Percentiles rank a stretch among this genome's conserved stretches.
These are phyloP conservation scores for Lentinus tigrinus DNA, from an alignment of 768 basidiomycete genomes.

Conservation along the genomic window DNA sequence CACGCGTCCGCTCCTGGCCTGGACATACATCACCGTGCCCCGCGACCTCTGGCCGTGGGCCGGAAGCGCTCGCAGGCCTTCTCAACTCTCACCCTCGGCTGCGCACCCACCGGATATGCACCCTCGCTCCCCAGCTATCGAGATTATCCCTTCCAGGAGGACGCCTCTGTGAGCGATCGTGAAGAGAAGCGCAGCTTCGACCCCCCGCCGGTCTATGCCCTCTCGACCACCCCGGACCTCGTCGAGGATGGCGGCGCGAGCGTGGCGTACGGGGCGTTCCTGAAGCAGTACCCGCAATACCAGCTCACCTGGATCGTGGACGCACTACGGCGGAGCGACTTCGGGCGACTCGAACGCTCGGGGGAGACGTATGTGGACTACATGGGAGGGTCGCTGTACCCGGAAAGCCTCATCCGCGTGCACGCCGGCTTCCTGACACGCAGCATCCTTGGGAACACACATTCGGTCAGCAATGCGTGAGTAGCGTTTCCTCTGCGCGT, in stretches of 20 bases:
- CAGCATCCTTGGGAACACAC: conserved; percentile 77
- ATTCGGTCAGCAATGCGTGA: conserved; percentile 80
- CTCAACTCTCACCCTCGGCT: conserved; percentile 28
- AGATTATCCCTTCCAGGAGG: conserved; percentile 11
- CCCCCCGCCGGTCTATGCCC: conserved; percentile 30
- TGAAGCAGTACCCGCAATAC: conserved; percentile 34
- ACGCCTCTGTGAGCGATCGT: conserved; percentile 19
- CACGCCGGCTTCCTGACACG: conserved; percentile 68
- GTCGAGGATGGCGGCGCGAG: conserved; percentile 37
- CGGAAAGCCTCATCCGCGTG: conserved; percentile 70
- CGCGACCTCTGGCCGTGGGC: conserved; percentile 4
- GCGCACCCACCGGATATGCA: conserved; percentile 19
- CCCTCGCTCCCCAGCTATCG: conserved; percentile 15
- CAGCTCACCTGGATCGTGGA: conserved; percentile 34
- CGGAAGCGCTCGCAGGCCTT: conserved; percentile 27
- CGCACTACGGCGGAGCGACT: conserved; percentile 33
- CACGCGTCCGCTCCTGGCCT: conserved; percentile 11
- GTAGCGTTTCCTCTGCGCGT: conserved; percentile 16
- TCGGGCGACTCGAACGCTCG: conserved; percentile 36
- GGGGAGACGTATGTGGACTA: conserved; percentile 84
- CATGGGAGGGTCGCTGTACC: conserved; percentile 82
- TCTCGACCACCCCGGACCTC: conserved; percentile 21
- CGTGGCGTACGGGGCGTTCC: conserved; percentile 50
- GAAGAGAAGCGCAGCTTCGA: conserved; percentile 26
- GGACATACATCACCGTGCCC: conserved; percentile 13